These are phyloP conservation scores for Zoysia matrella DNA, from an alignment of 202 grass and related monocot species.

Conservation along the genomic window DNA sequence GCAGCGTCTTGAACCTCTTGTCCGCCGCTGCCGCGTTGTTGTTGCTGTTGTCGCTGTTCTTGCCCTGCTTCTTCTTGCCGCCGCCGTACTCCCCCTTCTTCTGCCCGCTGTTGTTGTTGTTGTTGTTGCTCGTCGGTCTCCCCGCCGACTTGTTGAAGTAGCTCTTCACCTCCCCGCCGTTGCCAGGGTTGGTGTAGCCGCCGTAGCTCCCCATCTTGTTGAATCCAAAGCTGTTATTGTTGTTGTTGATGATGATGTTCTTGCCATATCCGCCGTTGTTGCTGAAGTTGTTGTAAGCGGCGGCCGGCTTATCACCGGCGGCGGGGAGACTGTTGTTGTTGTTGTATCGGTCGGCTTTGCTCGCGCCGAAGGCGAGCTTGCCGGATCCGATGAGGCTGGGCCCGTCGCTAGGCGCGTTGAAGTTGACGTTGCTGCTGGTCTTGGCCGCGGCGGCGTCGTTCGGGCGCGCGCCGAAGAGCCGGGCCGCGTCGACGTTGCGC, in stretches of 20 bases:
- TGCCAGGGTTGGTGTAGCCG: not conserved
- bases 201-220: conserved; percentile 45
- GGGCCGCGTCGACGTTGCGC: conserved; percentile 35
- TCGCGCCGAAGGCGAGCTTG: no score
- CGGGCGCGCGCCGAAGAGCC: conserved; percentile 5
- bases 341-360: not conserved
- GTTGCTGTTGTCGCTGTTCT: conserved; percentile 31
- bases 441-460: not conserved
- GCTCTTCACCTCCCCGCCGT: conserved; percentile 72
- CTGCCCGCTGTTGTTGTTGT: not conserved
- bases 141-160: conserved; percentile 94
- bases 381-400: conserved; percentile 21
- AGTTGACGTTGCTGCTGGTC: not conserved
- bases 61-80: conserved; percentile 72
- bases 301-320: not conserved
- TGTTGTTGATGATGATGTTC: conserved; percentile 22
- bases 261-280: not conserved
- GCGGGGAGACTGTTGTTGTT: not conserved
- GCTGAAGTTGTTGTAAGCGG: not conserved
- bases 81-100: conserved; percentile 40
- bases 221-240: conserved; percentile 28
- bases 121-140: conserved; percentile 55
- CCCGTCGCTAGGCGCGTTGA: not conserved
- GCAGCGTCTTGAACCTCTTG: conserved; percentile 43
- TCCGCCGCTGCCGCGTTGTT: conserved; percentile 46